Evolutionary conservation across 805 yeast genomes (phyloP).

Genomic region (Metschnikowia orientalis): DNA sequence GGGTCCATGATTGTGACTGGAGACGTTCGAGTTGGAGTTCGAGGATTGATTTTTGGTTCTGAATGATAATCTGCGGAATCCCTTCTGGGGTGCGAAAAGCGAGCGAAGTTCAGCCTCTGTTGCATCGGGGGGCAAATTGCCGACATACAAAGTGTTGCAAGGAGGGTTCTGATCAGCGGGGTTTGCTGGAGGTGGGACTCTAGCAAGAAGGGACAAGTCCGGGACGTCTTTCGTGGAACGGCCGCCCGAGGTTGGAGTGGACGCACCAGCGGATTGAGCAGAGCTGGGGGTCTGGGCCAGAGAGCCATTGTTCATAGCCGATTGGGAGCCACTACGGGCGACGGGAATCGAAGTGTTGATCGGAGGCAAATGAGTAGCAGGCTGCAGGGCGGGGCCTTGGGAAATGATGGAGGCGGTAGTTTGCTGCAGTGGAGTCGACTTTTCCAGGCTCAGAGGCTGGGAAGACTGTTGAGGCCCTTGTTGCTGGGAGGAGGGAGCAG

Average conservation of each 20-base stretch:
- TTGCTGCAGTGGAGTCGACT: slow-evolving; percentile 7
- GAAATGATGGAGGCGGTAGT: slow-evolving; percentile 17
- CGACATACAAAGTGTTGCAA: slow-evolving; percentile 94
- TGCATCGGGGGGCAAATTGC: slow-evolving; percentile 95
- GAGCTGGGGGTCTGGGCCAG: slow-evolving; percentile 6
- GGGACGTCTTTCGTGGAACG: slow-evolving; percentile 40
- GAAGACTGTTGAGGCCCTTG: slow-evolving; percentile 6
- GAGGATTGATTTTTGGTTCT: slow-evolving; percentile 57
- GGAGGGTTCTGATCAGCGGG: slow-evolving; percentile 99
- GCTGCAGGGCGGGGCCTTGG: slow-evolving; percentile 16
- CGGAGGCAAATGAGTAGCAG: slow-evolving; percentile 7
- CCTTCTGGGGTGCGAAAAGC: slow-evolving; percentile 81
- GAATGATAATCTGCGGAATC: slow-evolving; percentile 89
- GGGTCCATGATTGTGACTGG: slow-evolving; percentile 71
- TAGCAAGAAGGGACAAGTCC: slow-evolving; percentile 66
- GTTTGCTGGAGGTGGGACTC: slow-evolving; percentile 89
- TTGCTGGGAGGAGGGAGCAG: slow-evolving; percentile 8
- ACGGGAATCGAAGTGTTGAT: slow-evolving; percentile 5
- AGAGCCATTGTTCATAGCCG: slow-evolving; percentile 4
- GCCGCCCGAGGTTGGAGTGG: slow-evolving; percentile 12
- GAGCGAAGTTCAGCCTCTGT: slow-evolving; percentile 88
- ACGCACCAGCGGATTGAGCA: slow-evolving; percentile 9
- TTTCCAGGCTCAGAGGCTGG: slow-evolving; percentile 6
- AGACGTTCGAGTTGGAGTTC: slow-evolving; percentile 19
- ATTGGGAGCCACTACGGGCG: slow-evolving; percentile 10